These are phyloP conservation scores for Dimocarpus longan DNA, from an alignment of 345 rosid species.

Conservation along the genomic window DNA sequence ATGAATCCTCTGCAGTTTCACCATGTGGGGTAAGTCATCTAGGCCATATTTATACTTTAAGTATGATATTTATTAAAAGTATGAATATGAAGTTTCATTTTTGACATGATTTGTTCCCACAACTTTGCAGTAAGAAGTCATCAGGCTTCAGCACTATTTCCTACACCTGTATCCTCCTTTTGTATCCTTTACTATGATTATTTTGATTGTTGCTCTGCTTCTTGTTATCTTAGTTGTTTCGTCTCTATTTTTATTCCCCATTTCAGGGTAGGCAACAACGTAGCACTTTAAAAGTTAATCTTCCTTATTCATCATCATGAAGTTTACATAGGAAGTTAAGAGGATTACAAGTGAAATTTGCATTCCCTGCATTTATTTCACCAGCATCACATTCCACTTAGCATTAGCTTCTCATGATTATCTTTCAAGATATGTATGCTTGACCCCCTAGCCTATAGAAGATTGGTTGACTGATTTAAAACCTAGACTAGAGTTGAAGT, in stretches of 20 bases:
- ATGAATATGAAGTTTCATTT: constrained; percentile 17
- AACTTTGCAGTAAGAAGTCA: constrained; percentile 66
- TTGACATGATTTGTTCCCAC: constrained; percentile 36
- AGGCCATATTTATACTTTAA: constrained; percentile 4
- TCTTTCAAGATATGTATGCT: background rate
- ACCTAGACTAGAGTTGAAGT: background rate
- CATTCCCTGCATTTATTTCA: background rate
- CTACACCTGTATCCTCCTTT: constrained; percentile 80
- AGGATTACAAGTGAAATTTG: background rate
- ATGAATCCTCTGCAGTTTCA: constrained; percentile 7
- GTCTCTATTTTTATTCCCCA: background rate
- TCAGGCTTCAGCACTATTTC: constrained; percentile 63
- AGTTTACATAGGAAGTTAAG: background rate
- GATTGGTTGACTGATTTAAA: background rate
- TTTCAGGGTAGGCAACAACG: background rate
- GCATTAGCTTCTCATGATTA: background rate
- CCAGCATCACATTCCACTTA: background rate
- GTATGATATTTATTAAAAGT: constrained; percentile 24
- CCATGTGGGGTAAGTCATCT: constrained; percentile 32
- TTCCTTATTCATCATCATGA: background rate
- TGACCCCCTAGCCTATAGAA: background rate
- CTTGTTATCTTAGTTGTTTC: background rate
- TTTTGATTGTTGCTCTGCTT: background rate
- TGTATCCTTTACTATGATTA: constrained; percentile 63
- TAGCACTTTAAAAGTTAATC: background rate